Percentiles rank a stretch among this genome's conserved stretches.
These are phyloP conservation scores for Claviceps purpurea DNA, from an alignment of 2,329 filamentous ascomycete species.

Conservation along the genomic window DNA sequence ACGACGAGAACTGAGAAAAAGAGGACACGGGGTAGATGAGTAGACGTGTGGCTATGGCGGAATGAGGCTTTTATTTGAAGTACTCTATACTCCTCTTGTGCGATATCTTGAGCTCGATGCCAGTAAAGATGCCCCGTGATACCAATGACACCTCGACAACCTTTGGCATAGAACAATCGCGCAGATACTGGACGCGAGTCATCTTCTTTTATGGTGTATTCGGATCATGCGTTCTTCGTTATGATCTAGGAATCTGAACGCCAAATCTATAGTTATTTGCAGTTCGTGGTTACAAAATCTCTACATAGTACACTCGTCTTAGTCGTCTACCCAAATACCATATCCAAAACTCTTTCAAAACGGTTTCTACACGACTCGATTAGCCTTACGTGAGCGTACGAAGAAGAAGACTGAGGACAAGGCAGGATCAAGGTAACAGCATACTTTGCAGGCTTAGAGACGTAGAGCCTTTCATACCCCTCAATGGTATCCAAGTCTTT, in stretches of 20 bases:
- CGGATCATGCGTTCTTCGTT: no score
- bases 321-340: conserved; percentile 7
- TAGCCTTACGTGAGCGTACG: neutral
- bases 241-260: neutral
- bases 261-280: neutral
- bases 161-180: no score
- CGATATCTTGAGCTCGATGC: conserved; percentile 41
- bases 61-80: conserved; percentile 22
- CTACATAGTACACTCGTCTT: neutral
- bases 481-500: conserved; percentile 53
- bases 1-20: conserved; percentile 45
- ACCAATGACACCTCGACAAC: no score
- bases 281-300: neutral
- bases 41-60: neutral
- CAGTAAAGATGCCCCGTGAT: conserved; percentile 41
- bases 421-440: conserved; percentile 9
- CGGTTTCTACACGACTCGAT: conserved; percentile 4
- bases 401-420: no score
- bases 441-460: conserved; percentile 39
- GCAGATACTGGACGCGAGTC: no score
- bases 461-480: conserved; percentile 50
- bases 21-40: conserved; percentile 16
- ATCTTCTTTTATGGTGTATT: no score
- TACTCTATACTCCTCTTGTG: conserved; percentile 43
- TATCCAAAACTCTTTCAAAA: conserved; percentile 12